Evolutionary conservation across 352 stramenopile genomes (phyloP).

Genomic region (Phytophthora litchii): DNA sequence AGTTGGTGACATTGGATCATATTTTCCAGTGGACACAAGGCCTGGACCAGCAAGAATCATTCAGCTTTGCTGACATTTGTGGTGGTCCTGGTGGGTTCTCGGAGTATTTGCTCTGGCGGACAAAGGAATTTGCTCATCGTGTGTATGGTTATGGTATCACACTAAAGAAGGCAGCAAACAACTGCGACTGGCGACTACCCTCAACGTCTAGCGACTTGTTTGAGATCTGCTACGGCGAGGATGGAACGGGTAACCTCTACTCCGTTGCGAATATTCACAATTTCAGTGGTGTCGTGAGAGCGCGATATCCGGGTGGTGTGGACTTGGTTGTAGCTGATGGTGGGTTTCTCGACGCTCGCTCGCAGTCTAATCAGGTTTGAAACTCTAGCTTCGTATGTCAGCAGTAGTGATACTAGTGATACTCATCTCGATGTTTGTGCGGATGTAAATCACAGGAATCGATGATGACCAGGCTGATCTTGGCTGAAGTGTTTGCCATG

Average conservation of each 20-base stretch:
- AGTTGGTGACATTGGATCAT: constrained; percentile 76
- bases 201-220: constrained; percentile 26
- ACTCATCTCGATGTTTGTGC: background rate
- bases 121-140: background rate
- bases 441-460: constrained; percentile 45
- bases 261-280: constrained; percentile 53
- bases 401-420: background rate
- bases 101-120: constrained; percentile 76
- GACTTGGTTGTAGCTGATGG: constrained; percentile 74
- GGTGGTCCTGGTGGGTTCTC: constrained; percentile 82
- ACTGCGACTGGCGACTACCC: constrained; percentile 58
- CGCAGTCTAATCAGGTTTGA: constrained; percentile 62
- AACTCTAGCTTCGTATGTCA: background rate
- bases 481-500: constrained; percentile 70
- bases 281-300: constrained; percentile 52
- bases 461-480: constrained; percentile 64
- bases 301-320: constrained; percentile 42
- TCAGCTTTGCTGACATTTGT: constrained; percentile 80
- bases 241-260: constrained; percentile 81
- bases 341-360: constrained; percentile 70
- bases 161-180: constrained; percentile 44
- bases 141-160: constrained; percentile 70
- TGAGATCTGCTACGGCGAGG: constrained; percentile 61
- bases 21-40: constrained; percentile 58
- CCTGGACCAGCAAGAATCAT: constrained; percentile 12